These are phyloP conservation scores for Cytospora chrysosperma DNA, from an alignment of 2,329 filamentous ascomycete species.

Conservation along the genomic window DNA sequence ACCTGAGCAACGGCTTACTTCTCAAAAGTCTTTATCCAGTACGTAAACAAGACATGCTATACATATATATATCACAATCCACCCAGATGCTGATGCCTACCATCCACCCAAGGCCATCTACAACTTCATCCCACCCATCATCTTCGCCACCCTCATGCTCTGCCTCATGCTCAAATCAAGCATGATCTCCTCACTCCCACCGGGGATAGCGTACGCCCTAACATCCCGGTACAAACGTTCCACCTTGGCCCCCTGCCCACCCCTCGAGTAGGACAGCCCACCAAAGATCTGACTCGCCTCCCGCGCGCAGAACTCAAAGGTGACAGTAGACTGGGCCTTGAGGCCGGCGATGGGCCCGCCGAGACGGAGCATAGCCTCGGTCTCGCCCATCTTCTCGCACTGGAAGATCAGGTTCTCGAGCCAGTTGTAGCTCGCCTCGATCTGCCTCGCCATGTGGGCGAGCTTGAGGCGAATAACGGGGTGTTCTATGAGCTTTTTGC, in stretches of 20 bases:
- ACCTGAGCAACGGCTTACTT: too few species aligned
- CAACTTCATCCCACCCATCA: conserved; percentile 86
- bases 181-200: conserved; percentile 92
- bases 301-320: conserved; percentile 95
- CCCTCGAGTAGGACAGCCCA: conserved; percentile 85
- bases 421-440: conserved; percentile 97
- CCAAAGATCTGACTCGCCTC: conserved; percentile 98
- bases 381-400: conserved; percentile 88
- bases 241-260: conserved; percentile 92
- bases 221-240: conserved; percentile 95
- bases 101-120: conserved; percentile 42
- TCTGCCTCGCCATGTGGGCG: conserved; percentile 96
- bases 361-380: conserved; percentile 92
- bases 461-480: conserved; percentile 97
- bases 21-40: too few species aligned
- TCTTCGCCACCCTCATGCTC: conserved; percentile 82
- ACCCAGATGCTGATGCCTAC: neutral
- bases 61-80: neutral
- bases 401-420: conserved; percentile 94
- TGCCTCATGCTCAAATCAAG: conserved; percentile 77
- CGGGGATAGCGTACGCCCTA: conserved; percentile 92
- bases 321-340: conserved; percentile 91
- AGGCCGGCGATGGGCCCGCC: conserved; percentile 90
- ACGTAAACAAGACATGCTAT: neutral
- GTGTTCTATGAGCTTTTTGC: conserved; percentile 94